These are phyloP conservation scores for Phyllosticta citriasiana DNA, from an alignment of 2,329 filamentous ascomycete genomes.

Conservation along the genomic window DNA sequence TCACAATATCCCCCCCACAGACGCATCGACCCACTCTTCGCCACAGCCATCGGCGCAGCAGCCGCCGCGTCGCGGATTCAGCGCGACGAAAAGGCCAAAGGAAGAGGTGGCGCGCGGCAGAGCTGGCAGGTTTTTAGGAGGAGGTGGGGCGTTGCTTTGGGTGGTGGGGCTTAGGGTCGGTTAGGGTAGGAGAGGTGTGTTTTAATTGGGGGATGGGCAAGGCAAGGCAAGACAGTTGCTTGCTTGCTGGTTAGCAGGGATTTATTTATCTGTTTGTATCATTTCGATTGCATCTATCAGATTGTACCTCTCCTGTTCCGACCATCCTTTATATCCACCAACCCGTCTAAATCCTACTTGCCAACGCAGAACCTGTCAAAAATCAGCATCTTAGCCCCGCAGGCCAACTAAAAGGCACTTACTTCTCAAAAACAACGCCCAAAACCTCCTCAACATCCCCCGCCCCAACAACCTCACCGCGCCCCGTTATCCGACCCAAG, in stretches of 20 bases:
- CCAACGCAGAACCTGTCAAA: no score
- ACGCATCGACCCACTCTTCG: slow-evolving; percentile 40
- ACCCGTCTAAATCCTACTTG: no score
- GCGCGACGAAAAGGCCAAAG: slow-evolving; percentile 40
- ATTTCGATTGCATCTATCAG: no score
- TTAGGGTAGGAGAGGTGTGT: no score
- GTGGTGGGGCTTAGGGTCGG: neutral
- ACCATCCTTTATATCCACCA: no score
- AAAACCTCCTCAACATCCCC: slow-evolving; percentile 93
- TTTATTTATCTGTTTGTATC: no score
- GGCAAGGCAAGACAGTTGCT: no score
- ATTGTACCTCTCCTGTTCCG: no score
- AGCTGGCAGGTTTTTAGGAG: slow-evolving; percentile 31
- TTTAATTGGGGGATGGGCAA: no score
- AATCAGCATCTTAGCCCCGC: no score
- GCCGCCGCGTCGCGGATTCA: slow-evolving; percentile 33
- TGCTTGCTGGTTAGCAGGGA: no score
- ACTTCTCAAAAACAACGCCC: slow-evolving; percentile 97
- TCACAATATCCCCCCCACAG: slow-evolving; percentile 17
- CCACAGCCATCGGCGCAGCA: slow-evolving; percentile 36
- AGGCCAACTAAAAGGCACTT: slow-evolving; percentile 28
- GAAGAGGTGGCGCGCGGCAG: slow-evolving; percentile 24
- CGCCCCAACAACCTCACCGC: slow-evolving; percentile 49
- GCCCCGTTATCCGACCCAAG: slow-evolving; percentile 79
- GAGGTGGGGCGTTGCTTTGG: slow-evolving; percentile 26